Conservation (phyloP, 139 green algal genomes). For the Chlorella sp. region DNA sequence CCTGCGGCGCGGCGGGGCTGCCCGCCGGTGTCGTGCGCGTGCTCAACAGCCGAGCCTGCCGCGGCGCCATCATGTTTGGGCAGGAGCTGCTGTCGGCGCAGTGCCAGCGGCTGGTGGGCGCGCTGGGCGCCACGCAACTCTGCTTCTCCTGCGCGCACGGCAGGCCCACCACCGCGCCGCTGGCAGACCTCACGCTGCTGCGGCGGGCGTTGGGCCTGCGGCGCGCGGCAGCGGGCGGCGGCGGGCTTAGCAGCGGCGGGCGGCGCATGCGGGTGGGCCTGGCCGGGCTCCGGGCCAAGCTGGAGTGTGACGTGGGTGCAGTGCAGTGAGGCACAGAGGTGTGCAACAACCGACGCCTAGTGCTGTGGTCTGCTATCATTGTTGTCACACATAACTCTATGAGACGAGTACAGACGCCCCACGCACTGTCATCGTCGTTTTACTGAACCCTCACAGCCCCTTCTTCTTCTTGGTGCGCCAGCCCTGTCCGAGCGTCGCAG, state of each 20-base stretch:
- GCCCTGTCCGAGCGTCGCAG: too few species aligned
- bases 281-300: neutral
- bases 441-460: too few species aligned
- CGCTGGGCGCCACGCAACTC: conserved; percentile 52
- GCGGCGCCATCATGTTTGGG: conserved; percentile 86
- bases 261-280: neutral
- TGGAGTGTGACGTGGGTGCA: neutral
- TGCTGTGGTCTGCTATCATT: too few species aligned
- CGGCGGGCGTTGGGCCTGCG: neutral
- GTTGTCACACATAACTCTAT: too few species aligned
- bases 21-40: conserved; percentile 54
- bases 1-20: conserved; percentile 10
- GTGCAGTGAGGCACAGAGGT: too few species aligned
- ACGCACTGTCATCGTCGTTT: too few species aligned
- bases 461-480: too few species aligned
- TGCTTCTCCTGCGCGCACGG: conserved; percentile 84
- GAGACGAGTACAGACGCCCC: too few species aligned
- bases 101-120: conserved; percentile 55
- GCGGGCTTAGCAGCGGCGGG: neutral
- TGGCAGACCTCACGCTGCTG: conserved; percentile 51
- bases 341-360: too few species aligned
- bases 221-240: too few species aligned
- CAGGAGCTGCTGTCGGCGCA: conserved; percentile 52
- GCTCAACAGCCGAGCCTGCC: conserved; percentile 76
- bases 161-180: conserved; percentile 58